Percentiles rank a stretch among this genome's conserved stretches.
phyloP scores from a whole-genome alignment of 2,329 filamentous ascomycete genomes.

The Neonectria magnoliae region DNA sequence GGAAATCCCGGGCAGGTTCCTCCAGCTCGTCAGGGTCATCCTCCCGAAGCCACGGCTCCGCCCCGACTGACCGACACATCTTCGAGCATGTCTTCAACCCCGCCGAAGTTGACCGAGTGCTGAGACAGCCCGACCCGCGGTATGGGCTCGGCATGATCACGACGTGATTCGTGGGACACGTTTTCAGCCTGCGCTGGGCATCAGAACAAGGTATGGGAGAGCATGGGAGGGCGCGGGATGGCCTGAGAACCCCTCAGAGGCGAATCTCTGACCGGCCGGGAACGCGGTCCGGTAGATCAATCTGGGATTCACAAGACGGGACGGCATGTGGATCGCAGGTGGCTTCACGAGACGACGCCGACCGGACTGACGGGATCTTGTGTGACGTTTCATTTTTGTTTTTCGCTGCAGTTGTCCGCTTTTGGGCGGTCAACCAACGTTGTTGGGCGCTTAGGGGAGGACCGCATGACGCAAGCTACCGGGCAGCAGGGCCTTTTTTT shows the following conservation, averaged over 20 bases:
- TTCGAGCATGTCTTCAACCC: slow-evolving; percentile 64
- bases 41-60: slow-evolving; percentile 43
- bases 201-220: slow-evolving; percentile 18
- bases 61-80: slow-evolving; percentile 60
- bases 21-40: slow-evolving; percentile 44
- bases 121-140: slow-evolving; percentile 63
- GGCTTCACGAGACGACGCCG: slow-evolving; percentile 28
- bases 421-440: slow-evolving; percentile 33
- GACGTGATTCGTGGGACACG: slow-evolving; percentile 38
- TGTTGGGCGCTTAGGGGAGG: slow-evolving; percentile 29
- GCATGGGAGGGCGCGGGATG: not conserved
- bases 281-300: slow-evolving; percentile 15
- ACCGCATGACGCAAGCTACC: slow-evolving; percentile 25
- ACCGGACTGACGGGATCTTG: slow-evolving; percentile 33
- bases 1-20: slow-evolving; percentile 46
- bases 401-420: slow-evolving; percentile 30
- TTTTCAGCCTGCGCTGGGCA: slow-evolving; percentile 5
- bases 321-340: slow-evolving; percentile 21
- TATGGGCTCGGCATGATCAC: slow-evolving; percentile 65
- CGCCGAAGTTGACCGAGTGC: slow-evolving; percentile 59
- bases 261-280: slow-evolving; percentile 1
- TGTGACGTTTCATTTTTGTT: slow-evolving; percentile 32
- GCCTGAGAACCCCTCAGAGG: not conserved
- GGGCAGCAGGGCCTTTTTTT: slow-evolving; percentile 3
- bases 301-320: slow-evolving; percentile 12